Evolutionary conservation across 768 basidiomycete species (phyloP).

Genomic region (Pisolithus tinctorius): DNA sequence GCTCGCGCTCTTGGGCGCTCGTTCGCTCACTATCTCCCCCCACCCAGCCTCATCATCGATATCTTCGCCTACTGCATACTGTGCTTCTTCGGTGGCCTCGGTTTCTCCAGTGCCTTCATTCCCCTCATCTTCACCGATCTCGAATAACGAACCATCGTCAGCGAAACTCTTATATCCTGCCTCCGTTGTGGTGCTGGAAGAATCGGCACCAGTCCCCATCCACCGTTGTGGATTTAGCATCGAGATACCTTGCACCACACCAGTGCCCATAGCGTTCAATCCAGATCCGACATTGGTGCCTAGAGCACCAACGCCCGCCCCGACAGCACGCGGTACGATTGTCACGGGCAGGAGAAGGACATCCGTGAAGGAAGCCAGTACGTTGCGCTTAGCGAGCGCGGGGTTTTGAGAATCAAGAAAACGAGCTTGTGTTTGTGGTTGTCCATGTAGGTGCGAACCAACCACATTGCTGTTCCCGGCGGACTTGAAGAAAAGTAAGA

Average conservation of each 20-base stretch:
- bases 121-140: conserved; percentile 40
- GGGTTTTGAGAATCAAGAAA: conserved; percentile 86
- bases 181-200: not conserved
- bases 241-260: conserved; percentile 75
- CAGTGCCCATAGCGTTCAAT: conserved; percentile 59
- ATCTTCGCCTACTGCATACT: not conserved
- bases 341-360: conserved; percentile 90
- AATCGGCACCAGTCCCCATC: conserved; percentile 38
- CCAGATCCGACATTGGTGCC: conserved; percentile 58
- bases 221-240: conserved; percentile 90
- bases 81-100: conserved; percentile 4
- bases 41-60: conserved; percentile 19
- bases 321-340: conserved; percentile 82
- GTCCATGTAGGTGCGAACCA: not conserved
- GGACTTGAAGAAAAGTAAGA: conserved; percentile 6
- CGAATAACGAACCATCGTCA: conserved; percentile 41
- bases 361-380: conserved; percentile 87
- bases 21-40: conserved; percentile 12
- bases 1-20: not conserved
- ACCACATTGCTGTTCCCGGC: not conserved
- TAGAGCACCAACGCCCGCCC: conserved; percentile 55
- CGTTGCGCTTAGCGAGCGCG: conserved; percentile 85
- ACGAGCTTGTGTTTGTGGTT: conserved; percentile 33
- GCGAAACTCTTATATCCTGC: conserved; percentile 17
- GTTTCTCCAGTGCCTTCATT: conserved; percentile 11